Conservation (phyloP, 768 basidiomycete species). For the Termitomyces sp. region DNA sequence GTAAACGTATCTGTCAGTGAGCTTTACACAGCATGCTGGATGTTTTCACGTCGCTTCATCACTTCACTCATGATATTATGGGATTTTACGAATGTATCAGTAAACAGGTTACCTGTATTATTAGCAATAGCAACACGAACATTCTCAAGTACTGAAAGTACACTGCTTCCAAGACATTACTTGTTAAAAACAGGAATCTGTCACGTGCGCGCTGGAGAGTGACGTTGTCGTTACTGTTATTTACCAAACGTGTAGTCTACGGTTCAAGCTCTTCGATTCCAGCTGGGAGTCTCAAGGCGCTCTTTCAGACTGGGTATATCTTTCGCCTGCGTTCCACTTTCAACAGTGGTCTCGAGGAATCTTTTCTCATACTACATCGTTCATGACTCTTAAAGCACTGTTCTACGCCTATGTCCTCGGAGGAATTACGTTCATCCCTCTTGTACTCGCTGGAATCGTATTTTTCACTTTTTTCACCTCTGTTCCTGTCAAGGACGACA, state of each 20-base stretch:
- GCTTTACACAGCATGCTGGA: not conserved
- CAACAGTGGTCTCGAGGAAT: slow-evolving; percentile 2
- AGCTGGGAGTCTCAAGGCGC: not conserved
- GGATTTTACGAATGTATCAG: not conserved
- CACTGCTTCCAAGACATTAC: too few species aligned
- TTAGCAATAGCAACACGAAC: not conserved
- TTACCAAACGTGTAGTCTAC: not conserved
- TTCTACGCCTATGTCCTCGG: slow-evolving; percentile 86
- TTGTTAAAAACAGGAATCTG: not conserved
- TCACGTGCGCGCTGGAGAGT: slow-evolving; percentile 1
- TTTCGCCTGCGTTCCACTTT: not conserved
- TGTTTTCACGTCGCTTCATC: not conserved
- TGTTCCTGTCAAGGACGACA: slow-evolving; percentile 62
- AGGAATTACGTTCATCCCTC: slow-evolving; percentile 84
- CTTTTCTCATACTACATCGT: not conserved
- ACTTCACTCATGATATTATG: not conserved
- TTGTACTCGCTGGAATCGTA: slow-evolving; percentile 53
- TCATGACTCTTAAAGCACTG: slow-evolving; percentile 65
- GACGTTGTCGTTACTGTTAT: slow-evolving; percentile 1
- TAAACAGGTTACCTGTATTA: not conserved
- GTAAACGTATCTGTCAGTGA: slow-evolving; percentile 1
- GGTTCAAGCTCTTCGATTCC: not conserved
- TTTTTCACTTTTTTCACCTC: slow-evolving; percentile 77
- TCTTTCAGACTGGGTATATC: not conserved
- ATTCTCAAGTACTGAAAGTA: not conserved